Base-by-base conservation (phyloP, 805 yeast genomes). In the Cyberlindnera lachancei region DNA sequence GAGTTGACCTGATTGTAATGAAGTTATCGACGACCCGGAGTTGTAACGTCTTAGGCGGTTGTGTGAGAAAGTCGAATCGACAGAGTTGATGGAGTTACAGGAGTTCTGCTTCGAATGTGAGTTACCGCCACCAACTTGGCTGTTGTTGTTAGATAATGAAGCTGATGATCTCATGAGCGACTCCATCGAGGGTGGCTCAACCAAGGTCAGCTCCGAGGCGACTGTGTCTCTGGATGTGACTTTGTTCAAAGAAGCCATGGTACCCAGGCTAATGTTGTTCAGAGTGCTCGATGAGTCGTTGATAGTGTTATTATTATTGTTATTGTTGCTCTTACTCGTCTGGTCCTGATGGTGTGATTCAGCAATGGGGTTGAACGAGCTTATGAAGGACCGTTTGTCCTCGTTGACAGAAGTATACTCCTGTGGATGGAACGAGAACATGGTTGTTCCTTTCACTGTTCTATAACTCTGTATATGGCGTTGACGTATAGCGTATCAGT, bases 1-100 rank as follows among this genome's bases (percentile, higher is more conserved):
- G 10, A 19, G 10, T 8, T 7, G 7, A 19, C 15, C 26, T 11
- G 25, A 33, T 6, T 33, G 27, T 4, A 25, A 10, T 13, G 38
- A 36, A 5, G 42, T 38, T 7, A 44, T 14, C 6, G 50, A 40
- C 1, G 48, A 35, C 3, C 39, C 17, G 4, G 54, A 48, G 28
- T 36, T 41, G 33, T 37, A 45, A 16, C 46, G 32, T 15, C 40
- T 41, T 18, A 43, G 37, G 21, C 32, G 41, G 14, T 29, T 34
- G n/a, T n/a, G n/a, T 14, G 42, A 38, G 12, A 37, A 30, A 13
- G 42, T 9, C 10, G 50, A 40, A 27, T 23, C 38, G 20, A 41
- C 30, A 5, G 52, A 45, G 25, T 36, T 29, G 27, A 26, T 24
- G 5, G 48, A 45, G 23, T 41, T 44, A 14, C 11, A 11, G 27